Percentiles rank a stretch among this genome's conserved stretches.
phyloP scores from a whole-genome alignment of 2,329 filamentous ascomycete species.

The Alternaria postmessia region DNA sequence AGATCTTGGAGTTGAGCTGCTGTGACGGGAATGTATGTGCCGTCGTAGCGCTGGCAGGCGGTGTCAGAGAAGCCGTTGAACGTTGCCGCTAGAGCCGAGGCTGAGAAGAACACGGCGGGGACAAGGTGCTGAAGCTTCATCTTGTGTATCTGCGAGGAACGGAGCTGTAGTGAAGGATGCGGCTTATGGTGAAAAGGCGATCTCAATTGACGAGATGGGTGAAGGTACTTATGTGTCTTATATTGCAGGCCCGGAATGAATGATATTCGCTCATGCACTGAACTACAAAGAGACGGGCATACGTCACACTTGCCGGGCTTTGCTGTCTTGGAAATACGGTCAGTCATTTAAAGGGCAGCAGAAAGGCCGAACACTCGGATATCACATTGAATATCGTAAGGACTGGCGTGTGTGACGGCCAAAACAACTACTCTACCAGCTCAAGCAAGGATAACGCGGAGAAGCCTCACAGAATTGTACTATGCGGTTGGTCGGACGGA shows the following conservation, averaged over 20 bases:
- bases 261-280: background rate
- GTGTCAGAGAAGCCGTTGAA: background rate
- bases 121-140: slow-evolving; percentile 2
- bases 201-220: background rate
- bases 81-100: background rate
- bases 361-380: background rate
- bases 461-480: background rate
- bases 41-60: background rate
- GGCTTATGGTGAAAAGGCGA: background rate
- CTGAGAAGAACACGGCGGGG: background rate
- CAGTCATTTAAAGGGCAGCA: background rate
- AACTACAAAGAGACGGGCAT: background rate
- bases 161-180: background rate
- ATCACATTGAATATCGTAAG: background rate
- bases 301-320: background rate
- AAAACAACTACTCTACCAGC: background rate
- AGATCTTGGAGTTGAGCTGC: background rate
- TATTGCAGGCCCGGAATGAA: background rate
- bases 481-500: background rate
- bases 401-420: background rate
- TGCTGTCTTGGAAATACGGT: background rate
- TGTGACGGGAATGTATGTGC: background rate
- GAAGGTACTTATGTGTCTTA: background rate
- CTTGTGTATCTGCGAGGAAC: background rate
- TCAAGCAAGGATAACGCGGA: background rate